Evolutionary conservation across 306 rosid genomes (phyloP).

Genomic region (Sesbania bispinosa): DNA sequence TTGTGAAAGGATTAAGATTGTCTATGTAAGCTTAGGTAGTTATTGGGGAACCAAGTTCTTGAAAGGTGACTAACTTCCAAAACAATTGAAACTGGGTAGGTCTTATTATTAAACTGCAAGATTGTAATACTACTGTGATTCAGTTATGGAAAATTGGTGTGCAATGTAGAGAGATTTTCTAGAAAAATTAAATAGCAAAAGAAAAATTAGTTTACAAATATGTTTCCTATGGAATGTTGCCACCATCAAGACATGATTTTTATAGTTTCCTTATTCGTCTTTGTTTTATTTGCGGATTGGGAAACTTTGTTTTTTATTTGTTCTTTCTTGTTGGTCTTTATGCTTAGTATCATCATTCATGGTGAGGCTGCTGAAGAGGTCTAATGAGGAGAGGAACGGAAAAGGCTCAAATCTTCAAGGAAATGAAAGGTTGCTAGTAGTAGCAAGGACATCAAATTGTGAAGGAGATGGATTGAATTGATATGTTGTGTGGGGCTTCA

Average conservation of each 20-base stretch:
- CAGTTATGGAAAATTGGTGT: slow-evolving; percentile 20
- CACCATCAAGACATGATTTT: neutral
- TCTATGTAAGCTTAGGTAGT: neutral
- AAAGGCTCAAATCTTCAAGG: too few relatives aligned
- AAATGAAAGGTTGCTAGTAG: too few relatives aligned
- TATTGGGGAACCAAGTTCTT: slow-evolving; percentile 29
- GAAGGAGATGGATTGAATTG: too few relatives aligned
- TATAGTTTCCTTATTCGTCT: neutral
- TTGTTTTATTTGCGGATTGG: neutral
- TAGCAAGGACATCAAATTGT: too few relatives aligned
- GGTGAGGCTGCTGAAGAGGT: neutral
- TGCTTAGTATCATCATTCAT: neutral
- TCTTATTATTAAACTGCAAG: slow-evolving; percentile 20
- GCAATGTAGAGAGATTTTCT: neutral
- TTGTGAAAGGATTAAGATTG: slow-evolving; percentile 19
- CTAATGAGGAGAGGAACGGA: neutral
- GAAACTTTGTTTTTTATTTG: neutral
- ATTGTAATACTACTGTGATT: slow-evolving; percentile 11
- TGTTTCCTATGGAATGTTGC: neutral
- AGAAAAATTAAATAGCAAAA: neutral
- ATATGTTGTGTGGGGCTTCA: too few relatives aligned
- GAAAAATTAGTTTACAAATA: neutral
- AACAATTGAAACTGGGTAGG: slow-evolving; percentile 20
- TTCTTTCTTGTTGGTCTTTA: neutral
- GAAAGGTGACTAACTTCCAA: slow-evolving; percentile 10